Percentiles rank a stretch among this genome's conserved stretches.
phyloP scores from a whole-genome alignment of 2,329 filamentous ascomycete species.

The Domatiomyces catenatus region DNA sequence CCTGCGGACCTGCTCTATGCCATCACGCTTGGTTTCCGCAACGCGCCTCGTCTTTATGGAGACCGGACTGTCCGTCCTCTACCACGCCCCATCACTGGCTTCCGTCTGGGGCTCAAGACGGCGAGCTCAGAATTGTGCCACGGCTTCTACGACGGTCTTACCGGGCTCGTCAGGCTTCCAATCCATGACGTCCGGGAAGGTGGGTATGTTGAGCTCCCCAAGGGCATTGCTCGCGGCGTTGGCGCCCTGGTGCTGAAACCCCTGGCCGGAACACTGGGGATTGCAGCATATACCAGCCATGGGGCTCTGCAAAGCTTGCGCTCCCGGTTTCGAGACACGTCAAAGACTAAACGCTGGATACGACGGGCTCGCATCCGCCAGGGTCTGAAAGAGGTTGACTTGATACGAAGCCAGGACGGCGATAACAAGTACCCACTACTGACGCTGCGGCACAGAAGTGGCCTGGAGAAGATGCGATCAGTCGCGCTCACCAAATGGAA shows the following conservation, averaged over 20 bases:
- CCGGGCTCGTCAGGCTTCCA: conserved; percentile 31
- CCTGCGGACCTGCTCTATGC: conserved; percentile 36
- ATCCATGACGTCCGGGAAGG: conserved; percentile 27
- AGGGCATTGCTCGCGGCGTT: conserved; percentile 32
- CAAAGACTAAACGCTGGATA: conserved; percentile 26
- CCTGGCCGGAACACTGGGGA: conserved; percentile 28
- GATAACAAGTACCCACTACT: neutral
- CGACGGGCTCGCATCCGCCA: conserved; percentile 18
- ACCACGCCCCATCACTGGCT: conserved; percentile 28
- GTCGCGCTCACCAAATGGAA: neutral
- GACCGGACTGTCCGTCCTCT: conserved; percentile 33
- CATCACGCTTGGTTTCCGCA: conserved; percentile 38
- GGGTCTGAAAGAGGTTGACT: conserved; percentile 10
- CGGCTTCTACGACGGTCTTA: conserved; percentile 31
- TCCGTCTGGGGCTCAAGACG: conserved; percentile 30
- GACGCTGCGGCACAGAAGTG: neutral
- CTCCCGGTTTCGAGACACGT: conserved; percentile 21
- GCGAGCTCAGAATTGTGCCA: conserved; percentile 31
- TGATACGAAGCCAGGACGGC: conserved; percentile 2
- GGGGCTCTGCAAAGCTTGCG: conserved; percentile 28
- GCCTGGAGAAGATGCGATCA: neutral
- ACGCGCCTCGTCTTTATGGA: conserved; percentile 38
- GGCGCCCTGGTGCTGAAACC: conserved; percentile 33
- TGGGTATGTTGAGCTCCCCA: conserved; percentile 27
- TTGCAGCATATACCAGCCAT: conserved; percentile 28